Evolutionary conservation across 2,329 filamentous ascomycete species (phyloP).

Genomic region (Aureobasidium vineae): DNA sequence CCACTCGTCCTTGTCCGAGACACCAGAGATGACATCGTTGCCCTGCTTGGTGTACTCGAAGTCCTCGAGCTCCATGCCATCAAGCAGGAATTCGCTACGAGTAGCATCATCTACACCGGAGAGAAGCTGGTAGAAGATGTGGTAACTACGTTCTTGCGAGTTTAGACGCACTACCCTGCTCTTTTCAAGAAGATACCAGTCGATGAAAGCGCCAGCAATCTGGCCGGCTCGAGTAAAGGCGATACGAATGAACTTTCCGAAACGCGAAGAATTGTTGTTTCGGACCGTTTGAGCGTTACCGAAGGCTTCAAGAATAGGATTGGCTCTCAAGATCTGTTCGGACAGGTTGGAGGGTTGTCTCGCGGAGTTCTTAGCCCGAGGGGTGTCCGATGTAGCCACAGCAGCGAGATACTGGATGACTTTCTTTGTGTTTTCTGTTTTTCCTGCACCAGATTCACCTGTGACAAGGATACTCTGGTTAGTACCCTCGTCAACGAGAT

Average conservation of each 20-base stretch:
- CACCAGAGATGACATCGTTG: conserved; percentile 85
- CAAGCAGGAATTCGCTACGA: conserved; percentile 74
- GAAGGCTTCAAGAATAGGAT: conserved; percentile 96
- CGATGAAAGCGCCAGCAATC: conserved; percentile 93
- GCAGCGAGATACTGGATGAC: conserved; percentile 98
- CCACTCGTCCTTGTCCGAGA: conserved; percentile 92
- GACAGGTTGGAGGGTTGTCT: conserved; percentile 80
- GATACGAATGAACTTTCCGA: conserved; percentile 98
- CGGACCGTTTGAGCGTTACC: conserved; percentile 97
- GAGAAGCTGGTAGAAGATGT: conserved; percentile 94
- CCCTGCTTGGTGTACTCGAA: conserved; percentile 91
- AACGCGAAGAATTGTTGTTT: conserved; percentile 97
- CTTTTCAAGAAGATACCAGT: conserved; percentile 98
- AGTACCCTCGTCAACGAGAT: conserved; percentile 88
- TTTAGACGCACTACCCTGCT: conserved; percentile 94
- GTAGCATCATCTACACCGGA: conserved; percentile 73
- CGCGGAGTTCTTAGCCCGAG: conserved; percentile 58
- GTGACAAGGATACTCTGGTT: conserved; percentile 99
- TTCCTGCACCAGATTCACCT: conserved; percentile 95
- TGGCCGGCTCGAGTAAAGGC: conserved; percentile 86
- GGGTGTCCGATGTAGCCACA: conserved; percentile 80
- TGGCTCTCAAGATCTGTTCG: conserved; percentile 92
- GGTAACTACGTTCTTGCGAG: conserved; percentile 87
- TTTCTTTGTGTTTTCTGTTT: conserved; percentile 99
- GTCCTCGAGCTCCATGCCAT: conserved; percentile 72